Evolutionary conservation across 2,329 filamentous ascomycete genomes (phyloP), one percentile per base, ranked within the genome.

Genomic region (Cladosporium velox): DNA sequence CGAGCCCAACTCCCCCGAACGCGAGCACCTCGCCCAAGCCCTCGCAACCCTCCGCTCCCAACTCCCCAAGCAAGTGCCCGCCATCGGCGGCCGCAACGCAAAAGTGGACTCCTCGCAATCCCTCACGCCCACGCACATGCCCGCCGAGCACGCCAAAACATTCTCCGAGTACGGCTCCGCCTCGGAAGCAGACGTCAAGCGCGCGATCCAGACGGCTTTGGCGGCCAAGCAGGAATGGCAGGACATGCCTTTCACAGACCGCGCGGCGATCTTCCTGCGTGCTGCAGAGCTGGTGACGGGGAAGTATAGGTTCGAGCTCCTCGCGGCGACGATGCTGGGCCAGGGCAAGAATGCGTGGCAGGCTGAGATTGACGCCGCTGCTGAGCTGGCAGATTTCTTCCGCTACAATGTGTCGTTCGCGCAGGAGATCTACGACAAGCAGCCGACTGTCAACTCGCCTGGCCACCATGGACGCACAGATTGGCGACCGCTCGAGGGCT

Each of bases 281-380:
- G 94, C 95, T 3, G 94, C 94, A 38, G 93, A 98, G 77, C 84
- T 99, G 69, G 88, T 99, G 72, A 84, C 91, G 64, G 91, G 87
- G 70, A 98, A 98, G 82, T 98, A 99, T 81, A 88, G 95, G 76
- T 97, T 97, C 80, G 92, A 97, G 65, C 87, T 99, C 73, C 96
- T 98, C 91, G 94, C 95, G 8, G 88, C 92, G 54, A 97, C 95
- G 15, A 97, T 98, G 88, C 84, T 97, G 35, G 95, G 94, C 68
- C 94, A 99, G 81, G 94, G 95, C 74, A 98, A 98, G 87, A 98
- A 97, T 78, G 92, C 92, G 58, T 98, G 93, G 93, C 94, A 99
- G 81, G 94, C 95, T n/a, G 94, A 99, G 85, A 98, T 98, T 70
- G 94, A 98, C 79, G 87, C 93, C 47, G 94, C 94, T 21, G 94